Percentiles rank a stretch among this genome's conserved stretches.
These are phyloP conservation scores for Lagenidium sp. DNA, from an alignment of 352 stramenopile genomes.

Conservation along the genomic window DNA sequence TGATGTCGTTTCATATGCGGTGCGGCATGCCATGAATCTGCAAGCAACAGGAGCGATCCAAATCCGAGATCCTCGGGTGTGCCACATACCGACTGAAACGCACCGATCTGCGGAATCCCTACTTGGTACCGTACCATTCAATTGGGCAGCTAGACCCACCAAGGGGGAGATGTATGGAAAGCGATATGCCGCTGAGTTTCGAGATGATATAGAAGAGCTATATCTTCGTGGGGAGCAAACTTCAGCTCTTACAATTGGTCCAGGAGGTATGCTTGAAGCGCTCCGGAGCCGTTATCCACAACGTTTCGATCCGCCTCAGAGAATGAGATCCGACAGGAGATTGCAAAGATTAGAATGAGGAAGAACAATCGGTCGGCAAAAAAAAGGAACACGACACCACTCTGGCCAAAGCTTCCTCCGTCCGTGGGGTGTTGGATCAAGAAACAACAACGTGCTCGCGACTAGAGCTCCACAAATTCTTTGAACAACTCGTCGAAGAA, in stretches of 20 bases:
- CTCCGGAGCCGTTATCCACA: not conserved
- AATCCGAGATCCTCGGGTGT: not conserved
- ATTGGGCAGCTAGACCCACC: not conserved
- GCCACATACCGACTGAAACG: too few relatives aligned
- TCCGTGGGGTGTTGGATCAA: too few relatives aligned
- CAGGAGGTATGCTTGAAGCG: conserved; percentile 1
- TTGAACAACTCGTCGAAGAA: too few relatives aligned
- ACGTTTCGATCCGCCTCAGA: conserved; percentile 3
- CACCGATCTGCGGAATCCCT: not conserved
- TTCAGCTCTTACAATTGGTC: conserved; percentile 3
- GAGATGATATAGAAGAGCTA: not conserved
- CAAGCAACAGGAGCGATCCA: not conserved
- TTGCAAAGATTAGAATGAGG: too few relatives aligned
- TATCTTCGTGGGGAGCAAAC: not conserved
- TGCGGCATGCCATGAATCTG: not conserved
- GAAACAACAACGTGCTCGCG: too few relatives aligned
- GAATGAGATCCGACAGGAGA: conserved; percentile 10
- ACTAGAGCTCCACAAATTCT: too few relatives aligned
- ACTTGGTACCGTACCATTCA: not conserved
- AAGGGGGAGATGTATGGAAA: not conserved
- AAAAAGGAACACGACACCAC: too few relatives aligned
- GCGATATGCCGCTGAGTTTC: not conserved
- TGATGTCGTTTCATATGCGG: not conserved
- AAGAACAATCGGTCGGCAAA: too few relatives aligned
- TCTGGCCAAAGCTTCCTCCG: too few relatives aligned